These are phyloP conservation scores for Hortiboletus campestris DNA, from an alignment of 768 basidiomycete genomes.

Conservation along the genomic window DNA sequence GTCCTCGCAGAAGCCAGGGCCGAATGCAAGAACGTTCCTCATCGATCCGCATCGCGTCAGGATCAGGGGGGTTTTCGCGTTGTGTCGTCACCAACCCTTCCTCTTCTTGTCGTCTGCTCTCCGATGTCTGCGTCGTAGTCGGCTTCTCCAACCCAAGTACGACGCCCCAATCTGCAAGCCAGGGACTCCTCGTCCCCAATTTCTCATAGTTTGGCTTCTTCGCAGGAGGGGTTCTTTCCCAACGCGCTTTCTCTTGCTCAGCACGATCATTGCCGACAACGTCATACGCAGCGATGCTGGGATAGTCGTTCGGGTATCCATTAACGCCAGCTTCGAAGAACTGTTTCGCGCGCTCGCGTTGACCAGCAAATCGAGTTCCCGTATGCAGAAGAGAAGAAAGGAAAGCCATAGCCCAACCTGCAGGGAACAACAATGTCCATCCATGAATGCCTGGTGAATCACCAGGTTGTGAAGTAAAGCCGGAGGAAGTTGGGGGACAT, in stretches of 20 bases:
- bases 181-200: conserved; percentile 67
- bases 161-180: conserved; percentile 71
- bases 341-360: conserved; percentile 79
- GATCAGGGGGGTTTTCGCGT: conserved; percentile 37
- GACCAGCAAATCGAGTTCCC: conserved; percentile 81
- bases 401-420: conserved; percentile 91
- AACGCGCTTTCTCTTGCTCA: conserved; percentile 52
- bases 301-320: conserved; percentile 84
- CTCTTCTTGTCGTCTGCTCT: conserved; percentile 15
- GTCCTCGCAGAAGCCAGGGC: conserved; percentile 74
- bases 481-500: conserved; percentile 11
- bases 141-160: conserved; percentile 52
- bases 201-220: conserved; percentile 75
- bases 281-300: conserved; percentile 53
- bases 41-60: conserved; percentile 12
- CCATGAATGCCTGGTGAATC: conserved; percentile 60
- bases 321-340: conserved; percentile 74
- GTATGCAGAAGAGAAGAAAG: conserved; percentile 79
- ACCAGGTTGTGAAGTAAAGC: conserved; percentile 22
- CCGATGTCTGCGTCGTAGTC: conserved; percentile 5
- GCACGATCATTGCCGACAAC: conserved; percentile 48
- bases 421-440: conserved; percentile 84
- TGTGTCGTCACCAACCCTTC: conserved; percentile 57
- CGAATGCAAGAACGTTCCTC: conserved; percentile 13
- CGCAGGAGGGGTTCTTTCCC: conserved; percentile 83